A percentile compares a stretch with the other conserved stretches of the same genome.
Conservation (phyloP, 371 early-diverging fungal genomes). For the Saksenaea oblongispora region DNA sequence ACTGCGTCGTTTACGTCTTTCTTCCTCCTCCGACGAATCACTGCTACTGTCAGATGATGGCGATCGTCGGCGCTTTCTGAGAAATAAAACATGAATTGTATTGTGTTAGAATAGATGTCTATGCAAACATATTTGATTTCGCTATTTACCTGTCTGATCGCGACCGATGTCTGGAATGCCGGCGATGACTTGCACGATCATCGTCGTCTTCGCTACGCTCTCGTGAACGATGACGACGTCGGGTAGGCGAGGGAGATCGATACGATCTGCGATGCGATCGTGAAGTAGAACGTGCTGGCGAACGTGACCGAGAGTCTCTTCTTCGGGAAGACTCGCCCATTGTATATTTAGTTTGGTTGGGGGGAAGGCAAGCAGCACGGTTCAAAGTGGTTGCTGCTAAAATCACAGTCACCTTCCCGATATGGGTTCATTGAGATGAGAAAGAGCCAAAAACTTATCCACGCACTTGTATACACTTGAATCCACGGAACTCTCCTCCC, state of each 20-base stretch:
- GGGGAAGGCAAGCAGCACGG: constrained; percentile 1
- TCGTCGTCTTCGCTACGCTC: neutral
- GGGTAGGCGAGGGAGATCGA: neutral
- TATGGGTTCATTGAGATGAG: constrained; percentile 1
- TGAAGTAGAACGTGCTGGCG: neutral
- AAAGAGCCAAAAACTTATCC: too few species aligned
- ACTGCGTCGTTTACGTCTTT: constrained; percentile 14
- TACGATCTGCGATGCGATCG: neutral
- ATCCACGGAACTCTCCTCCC: too few species aligned
- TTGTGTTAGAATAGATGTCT: too few species aligned
- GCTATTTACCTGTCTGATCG: constrained; percentile 6
- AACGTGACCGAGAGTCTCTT: constrained; percentile 7
- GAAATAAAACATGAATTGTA: neutral
- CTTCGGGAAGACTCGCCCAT: constrained; percentile 11
- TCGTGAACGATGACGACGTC: neutral
- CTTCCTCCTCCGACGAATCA: constrained; percentile 9
- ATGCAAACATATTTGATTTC: too few species aligned
- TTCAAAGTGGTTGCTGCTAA: neutral
- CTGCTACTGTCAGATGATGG: constrained; percentile 6
- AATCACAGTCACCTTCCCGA: constrained; percentile 1
- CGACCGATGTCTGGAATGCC: constrained; percentile 6
- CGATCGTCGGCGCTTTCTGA: constrained; percentile 17
- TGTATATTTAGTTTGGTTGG: neutral
- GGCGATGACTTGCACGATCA: constrained; percentile 2
- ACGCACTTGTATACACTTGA: too few species aligned